Conservation (phyloP, 176 grass and related monocot species). For the Bonia amplexicaulis region DNA sequence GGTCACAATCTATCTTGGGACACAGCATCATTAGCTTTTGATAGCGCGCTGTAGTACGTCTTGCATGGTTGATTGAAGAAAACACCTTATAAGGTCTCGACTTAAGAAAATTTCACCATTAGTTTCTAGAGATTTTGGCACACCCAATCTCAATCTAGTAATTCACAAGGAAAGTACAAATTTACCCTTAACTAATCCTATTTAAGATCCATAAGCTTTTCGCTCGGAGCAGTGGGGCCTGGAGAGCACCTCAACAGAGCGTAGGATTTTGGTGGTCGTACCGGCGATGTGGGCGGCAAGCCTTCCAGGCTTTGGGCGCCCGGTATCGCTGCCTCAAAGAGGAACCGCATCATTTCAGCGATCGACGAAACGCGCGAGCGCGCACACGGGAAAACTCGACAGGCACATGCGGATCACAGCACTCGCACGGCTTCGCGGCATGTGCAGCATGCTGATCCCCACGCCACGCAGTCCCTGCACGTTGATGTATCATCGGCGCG, state of each 20-base stretch:
- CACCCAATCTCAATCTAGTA: not conserved
- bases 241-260: not conserved
- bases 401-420: not conserved
- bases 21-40: too few species aligned
- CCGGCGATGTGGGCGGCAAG: not conserved
- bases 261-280: not conserved
- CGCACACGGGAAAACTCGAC: not conserved
- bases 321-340: not conserved
- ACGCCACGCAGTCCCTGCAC: not conserved
- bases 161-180: not conserved
- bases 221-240: not conserved
- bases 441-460: too few species aligned
- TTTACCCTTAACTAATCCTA: not conserved
- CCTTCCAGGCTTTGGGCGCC: constrained; percentile 26
- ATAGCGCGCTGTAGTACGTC: too few species aligned
- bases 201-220: not conserved
- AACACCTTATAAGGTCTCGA: too few species aligned
- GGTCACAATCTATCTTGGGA: too few species aligned
- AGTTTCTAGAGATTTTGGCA: too few species aligned
- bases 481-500: not conserved
- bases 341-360: constrained; percentile 32
- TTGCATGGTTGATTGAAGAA: too few species aligned
- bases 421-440: not conserved
- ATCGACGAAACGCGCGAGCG: not conserved
- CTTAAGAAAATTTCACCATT: too few species aligned